These are phyloP conservation scores for Zizania latifolia DNA, from an alignment of 176 grass and related monocot species.

Conservation along the genomic window DNA sequence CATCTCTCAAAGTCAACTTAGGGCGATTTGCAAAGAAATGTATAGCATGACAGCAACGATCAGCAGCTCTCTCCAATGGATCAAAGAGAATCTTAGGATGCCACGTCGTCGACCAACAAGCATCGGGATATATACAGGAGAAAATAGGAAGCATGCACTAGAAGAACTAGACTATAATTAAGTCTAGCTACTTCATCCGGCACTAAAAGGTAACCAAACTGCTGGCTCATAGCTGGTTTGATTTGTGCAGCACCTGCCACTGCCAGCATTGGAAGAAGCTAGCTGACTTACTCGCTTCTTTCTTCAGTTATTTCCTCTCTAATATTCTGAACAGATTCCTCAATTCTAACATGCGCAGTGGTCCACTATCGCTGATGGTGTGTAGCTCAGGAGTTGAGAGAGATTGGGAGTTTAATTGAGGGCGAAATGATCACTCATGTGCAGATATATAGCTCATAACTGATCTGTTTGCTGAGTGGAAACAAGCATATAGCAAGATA, in stretches of 20 bases:
- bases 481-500: neutral
- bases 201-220: neutral
- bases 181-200: neutral
- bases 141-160: neutral
- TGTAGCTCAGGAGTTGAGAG: neutral
- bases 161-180: neutral
- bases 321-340: constrained; percentile 21
- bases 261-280: constrained; percentile 5
- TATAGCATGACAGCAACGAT: neutral
- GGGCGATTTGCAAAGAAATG: constrained; percentile 22
- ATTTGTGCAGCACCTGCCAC: neutral
- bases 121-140: neutral
- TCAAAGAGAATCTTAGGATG: too few species aligned
- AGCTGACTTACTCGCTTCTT: neutral
- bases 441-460: neutral
- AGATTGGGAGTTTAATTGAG: neutral
- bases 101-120: neutral
- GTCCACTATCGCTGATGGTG: neutral
- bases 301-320: neutral
- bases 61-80: constrained; percentile 23
- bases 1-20: constrained; percentile 9
- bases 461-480: constrained; percentile 30
- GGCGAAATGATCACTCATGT: neutral
- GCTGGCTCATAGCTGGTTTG: neutral
- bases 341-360: constrained; percentile 19